Evolutionary conservation across 1,284 basidiomycete species (phyloP), one percentile per base, ranked within the genome.

Genomic region (Neolentinus lepideus): DNA sequence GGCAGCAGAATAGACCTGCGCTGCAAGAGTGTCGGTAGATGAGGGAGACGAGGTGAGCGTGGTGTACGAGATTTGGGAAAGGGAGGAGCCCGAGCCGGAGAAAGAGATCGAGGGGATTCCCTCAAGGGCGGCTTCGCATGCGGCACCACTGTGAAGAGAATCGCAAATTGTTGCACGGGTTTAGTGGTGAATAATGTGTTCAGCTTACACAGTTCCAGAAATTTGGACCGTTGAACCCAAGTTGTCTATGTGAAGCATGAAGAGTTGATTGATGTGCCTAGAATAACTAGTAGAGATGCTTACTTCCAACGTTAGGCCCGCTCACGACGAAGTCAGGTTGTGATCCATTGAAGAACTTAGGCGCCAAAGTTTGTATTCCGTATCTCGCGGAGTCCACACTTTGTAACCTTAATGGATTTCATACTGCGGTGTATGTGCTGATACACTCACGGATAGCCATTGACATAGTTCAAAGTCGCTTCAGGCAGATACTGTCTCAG

Each of bases 101-200:
- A 80, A 78, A 1, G 79, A 77, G 53, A 76, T 67, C 11, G 78
- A 71, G 3, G 80, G 79, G 26, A 80, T 66, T 26, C 76, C 77
- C 62, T 76, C 70, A 24, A 70, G 63, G 0, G 72, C 72, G 0
- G 77, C 76, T 60, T 75, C 75, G 29, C 67, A 68, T 3, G 78
- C 77, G 1, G 78, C 79, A 14, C 78, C 78, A 22, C 78, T 80
- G 56, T n/a, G 26, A 8, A 21, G 21, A n/a, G n/a, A 9, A n/a
- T 9, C 4, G 3, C 4, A 21, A 26, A 21, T 52, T 4, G 27
- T 31, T 12, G 29, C 4, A 3, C 10, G 3, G 51, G 24, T 25
- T 14, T 16, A 22, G 24, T 16, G 51, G 19, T 19, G 11, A n/a
- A 51, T 9, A 31, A 26, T 31, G 10, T 31, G 16, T 6, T 21